Evolutionary conservation across 129 eudicot genomes (phyloP), one percentile per base, ranked within the genome.

Genomic region (Oenanthe sinensis): DNA sequence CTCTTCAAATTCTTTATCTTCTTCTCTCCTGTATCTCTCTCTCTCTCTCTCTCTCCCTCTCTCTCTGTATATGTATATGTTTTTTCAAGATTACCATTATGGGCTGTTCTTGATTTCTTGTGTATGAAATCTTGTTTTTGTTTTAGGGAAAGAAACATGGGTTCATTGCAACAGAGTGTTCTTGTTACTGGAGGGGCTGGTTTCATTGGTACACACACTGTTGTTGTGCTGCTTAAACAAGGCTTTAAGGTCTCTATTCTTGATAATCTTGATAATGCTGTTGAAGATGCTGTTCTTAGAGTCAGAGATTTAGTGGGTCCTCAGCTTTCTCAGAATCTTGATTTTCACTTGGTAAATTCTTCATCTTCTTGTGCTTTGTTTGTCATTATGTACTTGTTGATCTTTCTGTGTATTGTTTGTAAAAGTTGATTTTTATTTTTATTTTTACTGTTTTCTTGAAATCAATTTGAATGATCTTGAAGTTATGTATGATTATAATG

Each of bases 181-280:
- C 74, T 96, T 43, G 97, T 96, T 13, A 96, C 99, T 1, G 99
- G 99, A 42, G 99, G 99, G 8, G 99, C 99, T 24, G 99, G 99
- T 33, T 95, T 95, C 81, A 91, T 95, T 42, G 98, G 98, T 72
- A 88, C 97, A 2, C 98, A 95, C 83, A 91, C 97, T 47, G 97
- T 88, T 37, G 69, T 95, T 45, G 88, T 88, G 73, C 93, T 95
- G 8, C 83, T 95, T 30, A 78, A 85, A 17, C 83, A 89, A 82
- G 99, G 97, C 36, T 96, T 92, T 81, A 84, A 69, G 82, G 99
- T 96, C 74, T 76, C 87, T 7, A 87, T 92, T 73, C 85, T 96
- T 69, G 99, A 96, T 80, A 96, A 96, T 80, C 97, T 96, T 62
- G 91, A 90, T 78, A 96, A 96, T 84, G 83, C 99, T 3, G 90